Evolutionary conservation across 805 yeast species (phyloP).

Genomic region (Metschnikowia corniflorae): DNA sequence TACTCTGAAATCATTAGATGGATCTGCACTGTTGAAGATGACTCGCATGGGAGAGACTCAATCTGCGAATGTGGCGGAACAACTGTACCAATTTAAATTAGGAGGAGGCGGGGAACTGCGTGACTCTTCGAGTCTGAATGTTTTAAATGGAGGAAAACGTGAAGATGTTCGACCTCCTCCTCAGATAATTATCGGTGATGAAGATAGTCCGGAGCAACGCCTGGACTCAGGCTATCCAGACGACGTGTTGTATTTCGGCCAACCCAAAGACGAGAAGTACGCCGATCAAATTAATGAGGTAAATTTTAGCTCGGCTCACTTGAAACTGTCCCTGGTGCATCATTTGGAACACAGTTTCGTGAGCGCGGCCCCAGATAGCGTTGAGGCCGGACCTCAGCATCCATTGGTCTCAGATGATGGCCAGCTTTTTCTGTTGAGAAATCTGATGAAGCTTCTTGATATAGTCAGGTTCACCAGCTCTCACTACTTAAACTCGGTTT

Average conservation of each 20-base stretch:
- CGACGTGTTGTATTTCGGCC: too few species aligned
- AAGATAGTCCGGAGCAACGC: too few species aligned
- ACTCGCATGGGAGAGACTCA: constrained; percentile 7
- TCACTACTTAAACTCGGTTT: constrained; percentile 10
- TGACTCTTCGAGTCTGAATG: too few species aligned
- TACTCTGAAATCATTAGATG: constrained; percentile 11
- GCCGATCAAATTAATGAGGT: constrained; percentile 9
- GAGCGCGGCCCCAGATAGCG: not conserved
- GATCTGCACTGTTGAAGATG: constrained; percentile 5
- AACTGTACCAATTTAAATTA: constrained; percentile 4
- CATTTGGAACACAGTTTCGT: constrained; percentile 1
- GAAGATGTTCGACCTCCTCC: constrained; percentile 7
- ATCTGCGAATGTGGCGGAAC: constrained; percentile 3
- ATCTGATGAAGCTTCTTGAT: constrained; percentile 1
- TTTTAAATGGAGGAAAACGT: too few species aligned
- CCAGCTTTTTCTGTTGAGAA: not conserved
- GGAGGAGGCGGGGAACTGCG: constrained; percentile 2
- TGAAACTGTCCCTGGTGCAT: constrained; percentile 4
- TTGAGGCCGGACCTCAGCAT: constrained; percentile 6
- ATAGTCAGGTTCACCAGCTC: constrained; percentile 3
- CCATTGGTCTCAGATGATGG: not conserved
- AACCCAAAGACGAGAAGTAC: too few species aligned
- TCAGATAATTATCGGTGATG: constrained; percentile 7
- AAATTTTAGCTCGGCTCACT: constrained; percentile 2
- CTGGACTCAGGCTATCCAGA: constrained; percentile 1